Evolutionary conservation across 1,284 basidiomycete genomes (phyloP).

Genomic region (Heterobasidion parviporum): DNA sequence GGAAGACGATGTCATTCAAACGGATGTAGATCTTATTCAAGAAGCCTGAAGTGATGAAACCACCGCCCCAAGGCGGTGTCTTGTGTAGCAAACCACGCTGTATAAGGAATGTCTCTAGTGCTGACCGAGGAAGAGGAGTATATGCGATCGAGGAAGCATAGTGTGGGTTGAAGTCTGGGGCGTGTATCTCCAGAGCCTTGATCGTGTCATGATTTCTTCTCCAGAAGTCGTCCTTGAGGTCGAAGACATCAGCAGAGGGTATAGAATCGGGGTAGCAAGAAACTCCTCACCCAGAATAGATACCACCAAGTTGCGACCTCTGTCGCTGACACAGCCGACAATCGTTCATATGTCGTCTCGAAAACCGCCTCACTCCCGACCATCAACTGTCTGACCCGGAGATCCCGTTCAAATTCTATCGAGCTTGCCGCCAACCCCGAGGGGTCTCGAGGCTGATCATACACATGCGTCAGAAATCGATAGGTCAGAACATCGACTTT

Average conservation of each 20-base stretch:
- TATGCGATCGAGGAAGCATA: conserved; percentile 74
- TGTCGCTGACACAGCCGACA: conserved; percentile 42
- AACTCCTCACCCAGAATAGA: conserved; percentile 60
- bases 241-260: not conserved
- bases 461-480: conserved; percentile 58
- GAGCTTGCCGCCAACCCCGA: conserved; percentile 36
- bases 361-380: conserved; percentile 41
- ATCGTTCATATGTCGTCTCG: conserved; percentile 48
- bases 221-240: conserved; percentile 61
- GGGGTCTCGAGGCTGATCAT: conserved; percentile 43
- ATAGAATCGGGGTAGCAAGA: not conserved
- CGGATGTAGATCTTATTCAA: conserved; percentile 72
- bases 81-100: conserved; percentile 54
- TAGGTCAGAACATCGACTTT: conserved; percentile 60
- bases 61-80: conserved; percentile 32
- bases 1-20: conserved; percentile 68
- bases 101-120: conserved; percentile 56
- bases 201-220: conserved; percentile 57
- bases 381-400: conserved; percentile 49
- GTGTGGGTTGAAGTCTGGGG: conserved; percentile 63
- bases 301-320: conserved; percentile 74
- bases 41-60: conserved; percentile 62
- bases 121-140: conserved; percentile 58
- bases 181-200: conserved; percentile 35
- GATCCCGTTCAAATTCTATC: conserved; percentile 41